Conservation (phyloP, 1,284 basidiomycete species). For the Cryptococcus depauperatus region DNA sequence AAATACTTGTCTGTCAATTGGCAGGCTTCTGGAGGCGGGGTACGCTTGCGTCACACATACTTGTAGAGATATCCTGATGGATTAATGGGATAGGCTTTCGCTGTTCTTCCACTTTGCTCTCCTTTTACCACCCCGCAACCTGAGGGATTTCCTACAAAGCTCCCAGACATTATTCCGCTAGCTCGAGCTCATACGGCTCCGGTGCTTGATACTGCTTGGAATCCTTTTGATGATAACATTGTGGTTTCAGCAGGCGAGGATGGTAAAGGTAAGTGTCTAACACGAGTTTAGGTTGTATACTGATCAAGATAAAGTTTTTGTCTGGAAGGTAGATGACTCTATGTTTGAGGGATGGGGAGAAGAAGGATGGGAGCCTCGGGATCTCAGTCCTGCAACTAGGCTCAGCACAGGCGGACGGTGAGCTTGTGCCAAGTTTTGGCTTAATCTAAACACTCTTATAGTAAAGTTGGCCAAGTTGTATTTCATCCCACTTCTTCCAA, state of each 20-base stretch:
- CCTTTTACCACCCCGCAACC: constrained; percentile 54
- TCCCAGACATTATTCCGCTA: constrained; percentile 87
- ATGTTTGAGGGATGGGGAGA: constrained; percentile 76
- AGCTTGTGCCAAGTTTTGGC: constrained; percentile 1
- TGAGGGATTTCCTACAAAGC: constrained; percentile 59
- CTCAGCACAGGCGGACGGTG: constrained; percentile 46
- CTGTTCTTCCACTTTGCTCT: constrained; percentile 75
- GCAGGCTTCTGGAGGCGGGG: constrained; percentile 87
- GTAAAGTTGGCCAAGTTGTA: constrained; percentile 87
- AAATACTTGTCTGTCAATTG: constrained; percentile 63
- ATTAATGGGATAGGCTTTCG: constrained; percentile 59
- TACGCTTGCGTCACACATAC: constrained; percentile 16
- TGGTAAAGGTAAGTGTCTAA: constrained; percentile 54
- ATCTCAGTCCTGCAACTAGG: constrained; percentile 64
- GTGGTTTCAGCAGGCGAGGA: constrained; percentile 90
- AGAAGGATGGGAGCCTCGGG: constrained; percentile 71
- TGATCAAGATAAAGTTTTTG: constrained; percentile 51
- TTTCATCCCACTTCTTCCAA: constrained; percentile 90
- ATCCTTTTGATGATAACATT: constrained; percentile 82
- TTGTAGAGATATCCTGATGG: background rate
- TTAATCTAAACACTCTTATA: constrained; percentile 40
- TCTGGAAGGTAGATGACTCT: constrained; percentile 72
- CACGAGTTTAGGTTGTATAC: background rate
- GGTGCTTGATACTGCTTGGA: constrained; percentile 92
- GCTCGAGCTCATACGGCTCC: constrained; percentile 62